Evolutionary conservation across 1,284 basidiomycete species (phyloP).

Genomic region (Ceratobasidium theobromae): DNA sequence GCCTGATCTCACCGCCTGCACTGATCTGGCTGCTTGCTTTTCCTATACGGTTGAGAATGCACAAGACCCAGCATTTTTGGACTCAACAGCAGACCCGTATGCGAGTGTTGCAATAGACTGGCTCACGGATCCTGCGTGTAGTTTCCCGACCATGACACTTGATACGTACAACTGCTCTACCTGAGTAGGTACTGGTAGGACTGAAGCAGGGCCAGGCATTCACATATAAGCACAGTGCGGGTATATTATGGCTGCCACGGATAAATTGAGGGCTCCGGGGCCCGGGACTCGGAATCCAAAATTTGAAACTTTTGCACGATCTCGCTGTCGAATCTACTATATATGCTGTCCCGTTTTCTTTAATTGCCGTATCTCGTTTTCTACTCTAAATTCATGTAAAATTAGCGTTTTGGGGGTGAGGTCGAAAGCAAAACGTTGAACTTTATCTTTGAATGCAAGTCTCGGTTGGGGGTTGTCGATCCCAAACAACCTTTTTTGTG

Average conservation of each 20-base stretch:
- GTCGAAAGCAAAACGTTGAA: no score
- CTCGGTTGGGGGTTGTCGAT: no score
- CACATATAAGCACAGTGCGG: neutral
- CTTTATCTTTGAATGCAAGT: no score
- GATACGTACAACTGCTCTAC: neutral
- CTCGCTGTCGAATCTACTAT: neutral
- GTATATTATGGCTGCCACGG: no score
- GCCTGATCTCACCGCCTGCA: conserved; percentile 19
- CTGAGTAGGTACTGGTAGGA: neutral
- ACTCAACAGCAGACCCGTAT: conserved; percentile 6
- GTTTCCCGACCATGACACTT: conserved; percentile 1
- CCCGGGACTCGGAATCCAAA: no score
- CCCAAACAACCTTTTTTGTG: no score
- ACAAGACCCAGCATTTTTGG: conserved; percentile 17
- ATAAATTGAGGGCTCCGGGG: no score
- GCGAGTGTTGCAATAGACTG: conserved; percentile 4
- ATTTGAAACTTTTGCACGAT: no score
- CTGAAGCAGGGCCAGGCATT: neutral
- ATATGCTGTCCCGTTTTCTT: neutral
- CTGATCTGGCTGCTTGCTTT: conserved; percentile 22
- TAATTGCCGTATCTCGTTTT: neutral
- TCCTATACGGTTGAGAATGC: conserved; percentile 9
- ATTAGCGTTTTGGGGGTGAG: neutral
- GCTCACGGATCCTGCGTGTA: neutral
- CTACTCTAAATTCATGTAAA: neutral